Evolutionary conservation across 2,329 filamentous ascomycete species (phyloP).

Genomic region (Capronia epimyces): DNA sequence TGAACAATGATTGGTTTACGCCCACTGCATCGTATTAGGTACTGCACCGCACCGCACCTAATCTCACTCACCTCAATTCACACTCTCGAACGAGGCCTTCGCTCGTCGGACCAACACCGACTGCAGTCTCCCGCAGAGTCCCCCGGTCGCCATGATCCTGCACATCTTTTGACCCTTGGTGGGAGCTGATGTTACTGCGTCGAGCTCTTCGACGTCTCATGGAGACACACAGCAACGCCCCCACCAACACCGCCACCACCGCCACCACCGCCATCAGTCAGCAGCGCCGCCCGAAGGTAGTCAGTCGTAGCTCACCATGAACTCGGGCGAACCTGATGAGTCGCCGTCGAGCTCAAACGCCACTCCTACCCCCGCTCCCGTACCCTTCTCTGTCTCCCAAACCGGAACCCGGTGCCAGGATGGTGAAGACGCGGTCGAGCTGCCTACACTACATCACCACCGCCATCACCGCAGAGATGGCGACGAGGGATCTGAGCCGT

Average conservation of each 20-base stretch:
- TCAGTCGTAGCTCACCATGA: conserved; percentile 4
- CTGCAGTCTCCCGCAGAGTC: no score
- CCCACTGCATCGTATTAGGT: neutral
- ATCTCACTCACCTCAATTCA: no score
- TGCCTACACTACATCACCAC: conserved; percentile 13
- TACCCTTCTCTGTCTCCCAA: conserved; percentile 1
- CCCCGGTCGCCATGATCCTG: no score
- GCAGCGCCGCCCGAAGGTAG: neutral
- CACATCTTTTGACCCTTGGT: no score
- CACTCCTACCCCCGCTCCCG: conserved; percentile 5
- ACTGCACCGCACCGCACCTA: no score
- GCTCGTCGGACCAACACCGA: no score
- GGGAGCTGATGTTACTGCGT: no score
- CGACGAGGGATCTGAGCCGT: neutral
- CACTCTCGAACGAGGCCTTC: no score
- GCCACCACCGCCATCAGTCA: no score
- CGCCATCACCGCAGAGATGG: neutral
- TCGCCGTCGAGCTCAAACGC: conserved; percentile 3
- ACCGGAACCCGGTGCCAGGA: conserved; percentile 11
- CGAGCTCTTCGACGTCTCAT: neutral
- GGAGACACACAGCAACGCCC: neutral
- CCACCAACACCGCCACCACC: no score
- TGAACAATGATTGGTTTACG: neutral
- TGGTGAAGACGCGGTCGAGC: conserved; percentile 8
- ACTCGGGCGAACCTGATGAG: conserved; percentile 3